Evolutionary conservation across 331 rosid species (phyloP).

Genomic region (Arachis monticola): DNA sequence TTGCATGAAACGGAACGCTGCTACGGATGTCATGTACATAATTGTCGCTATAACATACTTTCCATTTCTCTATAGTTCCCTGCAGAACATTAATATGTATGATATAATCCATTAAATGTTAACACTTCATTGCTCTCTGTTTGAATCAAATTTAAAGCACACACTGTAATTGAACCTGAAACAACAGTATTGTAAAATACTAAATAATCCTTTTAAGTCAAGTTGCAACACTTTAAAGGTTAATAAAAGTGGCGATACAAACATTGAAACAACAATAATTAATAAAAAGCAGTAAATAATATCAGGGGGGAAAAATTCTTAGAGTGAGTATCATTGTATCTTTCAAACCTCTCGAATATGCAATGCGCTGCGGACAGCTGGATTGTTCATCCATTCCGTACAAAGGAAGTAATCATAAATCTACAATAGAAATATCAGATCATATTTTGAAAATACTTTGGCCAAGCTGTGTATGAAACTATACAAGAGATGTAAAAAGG

Average conservation of each 20-base stretch:
- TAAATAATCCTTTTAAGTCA: no score
- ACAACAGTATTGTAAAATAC: no score
- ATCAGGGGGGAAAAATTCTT: no score
- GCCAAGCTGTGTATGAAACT: background rate
- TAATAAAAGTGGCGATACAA: no score
- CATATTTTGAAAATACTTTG: background rate
- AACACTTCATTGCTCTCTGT: background rate
- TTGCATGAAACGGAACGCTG: no score
- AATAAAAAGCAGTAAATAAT: background rate
- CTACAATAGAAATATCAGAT: slow-evolving; percentile 23
- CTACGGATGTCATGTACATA: no score
- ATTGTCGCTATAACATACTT: no score
- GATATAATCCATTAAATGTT: background rate
- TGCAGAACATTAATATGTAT: no score
- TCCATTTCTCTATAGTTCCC: no score
- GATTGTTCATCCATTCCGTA: slow-evolving; percentile 37
- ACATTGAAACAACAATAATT: no score
- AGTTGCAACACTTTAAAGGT: no score
- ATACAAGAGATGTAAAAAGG: no score
- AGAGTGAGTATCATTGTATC: background rate
- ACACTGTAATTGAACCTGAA: background rate
- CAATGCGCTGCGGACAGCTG: slow-evolving; percentile 30
- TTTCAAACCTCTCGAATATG: slow-evolving; percentile 41
- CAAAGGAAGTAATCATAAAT: slow-evolving; percentile 9
- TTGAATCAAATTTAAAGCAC: background rate